Conservation (phyloP, 768 basidiomycete species). For the Hygrophorus pudorinus region DNA sequence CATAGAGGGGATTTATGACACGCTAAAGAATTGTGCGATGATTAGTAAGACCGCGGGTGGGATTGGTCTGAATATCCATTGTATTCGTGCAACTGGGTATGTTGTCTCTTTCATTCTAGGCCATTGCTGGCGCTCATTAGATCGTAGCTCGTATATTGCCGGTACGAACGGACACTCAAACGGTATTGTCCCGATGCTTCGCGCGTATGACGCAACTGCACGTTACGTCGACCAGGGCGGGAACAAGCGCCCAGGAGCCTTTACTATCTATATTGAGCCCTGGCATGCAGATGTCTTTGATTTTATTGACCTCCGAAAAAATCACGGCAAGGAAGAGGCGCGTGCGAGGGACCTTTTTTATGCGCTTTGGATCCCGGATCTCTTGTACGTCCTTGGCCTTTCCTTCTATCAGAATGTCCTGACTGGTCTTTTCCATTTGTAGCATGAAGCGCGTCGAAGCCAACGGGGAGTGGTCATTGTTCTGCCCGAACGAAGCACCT, state of each 20-base stretch:
- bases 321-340: conserved; percentile 96
- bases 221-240: conserved; percentile 99
- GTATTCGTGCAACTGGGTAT: conserved; percentile 91
- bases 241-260: conserved; percentile 98
- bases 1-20: conserved; percentile 98
- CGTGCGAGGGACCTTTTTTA: conserved; percentile 97
- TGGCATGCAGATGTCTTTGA: conserved; percentile 99
- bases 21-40: conserved; percentile 96
- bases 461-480: conserved; percentile 86
- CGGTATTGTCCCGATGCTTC: conserved; percentile 98
- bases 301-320: conserved; percentile 96
- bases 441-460: conserved; percentile 97
- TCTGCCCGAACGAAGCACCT: conserved; percentile 96
- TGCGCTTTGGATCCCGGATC: conserved; percentile 94
- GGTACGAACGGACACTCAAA: conserved; percentile 99
- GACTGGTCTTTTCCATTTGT: neutral
- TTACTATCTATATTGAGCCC: conserved; percentile 96
- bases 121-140: conserved; percentile 2
- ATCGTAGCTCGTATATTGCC: conserved; percentile 84
- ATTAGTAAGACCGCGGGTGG: conserved; percentile 99
- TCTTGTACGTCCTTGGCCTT: conserved; percentile 54
- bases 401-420: neutral
- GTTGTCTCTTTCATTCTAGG: conserved; percentile 13
- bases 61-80: conserved; percentile 92
- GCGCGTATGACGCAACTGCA: conserved; percentile 94